Evolutionary conservation across 1,139 yeast genomes (phyloP).

Genomic region (Wickerhamomyces sp.): DNA sequence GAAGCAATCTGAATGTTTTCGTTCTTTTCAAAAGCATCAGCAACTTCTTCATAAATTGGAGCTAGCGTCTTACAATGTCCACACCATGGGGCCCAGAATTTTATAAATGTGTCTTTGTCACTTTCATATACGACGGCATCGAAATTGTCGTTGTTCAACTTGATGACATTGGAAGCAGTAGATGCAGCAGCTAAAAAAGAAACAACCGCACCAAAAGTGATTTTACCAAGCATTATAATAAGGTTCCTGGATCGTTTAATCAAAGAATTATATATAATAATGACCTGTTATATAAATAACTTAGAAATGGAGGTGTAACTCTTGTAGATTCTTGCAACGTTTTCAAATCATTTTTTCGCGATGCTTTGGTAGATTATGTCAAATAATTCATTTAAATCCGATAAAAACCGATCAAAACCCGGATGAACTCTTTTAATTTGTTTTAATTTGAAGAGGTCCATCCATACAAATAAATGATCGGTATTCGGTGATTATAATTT

Average conservation of each 20-base stretch:
- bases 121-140: slow-evolving; percentile 49
- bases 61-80: slow-evolving; percentile 96
- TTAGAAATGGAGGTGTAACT: not conserved
- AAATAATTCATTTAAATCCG: too few relatives aligned
- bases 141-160: slow-evolving; percentile 45
- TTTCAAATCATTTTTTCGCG: too few relatives aligned
- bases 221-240: not conserved
- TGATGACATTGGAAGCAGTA: slow-evolving; percentile 31
- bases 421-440: too few relatives aligned
- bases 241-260: not conserved
- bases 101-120: slow-evolving; percentile 63
- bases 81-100: slow-evolving; percentile 99
- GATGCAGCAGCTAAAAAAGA: not conserved
- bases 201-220: not conserved
- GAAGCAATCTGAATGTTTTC: slow-evolving; percentile 72
- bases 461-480: too few relatives aligned
- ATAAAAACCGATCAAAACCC: too few relatives aligned
- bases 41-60: slow-evolving; percentile 85
- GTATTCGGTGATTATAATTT: too few relatives aligned
- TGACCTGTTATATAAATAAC: not conserved
- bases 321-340: too few relatives aligned
- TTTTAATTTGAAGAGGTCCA: too few relatives aligned
- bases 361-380: too few relatives aligned
- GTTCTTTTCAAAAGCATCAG: slow-evolving; percentile 46
- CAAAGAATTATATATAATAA: not conserved